Percentiles rank a stretch among this genome's conserved stretches.
These are phyloP conservation scores for Cenchrus americanus DNA, from an alignment of 176 grass and related monocot genomes.

Conservation along the genomic window DNA sequence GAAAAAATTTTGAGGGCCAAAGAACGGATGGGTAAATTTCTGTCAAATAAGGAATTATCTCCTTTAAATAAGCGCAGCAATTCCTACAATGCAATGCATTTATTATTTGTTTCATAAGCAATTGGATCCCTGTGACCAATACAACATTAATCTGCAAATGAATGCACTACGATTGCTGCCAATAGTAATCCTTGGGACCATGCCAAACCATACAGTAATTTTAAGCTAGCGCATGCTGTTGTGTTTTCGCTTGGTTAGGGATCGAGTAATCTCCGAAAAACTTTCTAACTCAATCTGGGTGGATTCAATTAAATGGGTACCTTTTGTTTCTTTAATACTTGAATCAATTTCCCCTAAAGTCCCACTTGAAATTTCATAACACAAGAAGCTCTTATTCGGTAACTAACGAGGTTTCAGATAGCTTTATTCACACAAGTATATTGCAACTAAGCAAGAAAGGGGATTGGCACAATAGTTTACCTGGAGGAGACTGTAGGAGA, in stretches of 20 bases:
- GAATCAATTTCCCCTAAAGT: not conserved
- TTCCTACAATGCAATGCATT: too few species aligned
- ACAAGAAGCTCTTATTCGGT: not conserved
- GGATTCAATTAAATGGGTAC: not conserved
- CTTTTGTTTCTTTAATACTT: not conserved
- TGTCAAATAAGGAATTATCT: too few species aligned
- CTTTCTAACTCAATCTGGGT: not conserved
- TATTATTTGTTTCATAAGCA: not conserved
- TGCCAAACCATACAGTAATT: too few species aligned
- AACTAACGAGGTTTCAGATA: not conserved
- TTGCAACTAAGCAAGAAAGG: constrained; percentile 17
- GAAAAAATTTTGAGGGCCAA: too few species aligned
- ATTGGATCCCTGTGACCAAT: constrained; percentile 4
- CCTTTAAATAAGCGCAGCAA: too few species aligned
- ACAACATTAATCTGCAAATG: constrained; percentile 26
- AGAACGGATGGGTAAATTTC: too few species aligned
- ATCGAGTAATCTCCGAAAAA: not conserved
- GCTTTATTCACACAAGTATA: not conserved
- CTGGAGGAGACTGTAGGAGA: constrained; percentile 48
- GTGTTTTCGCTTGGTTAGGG: not conserved
- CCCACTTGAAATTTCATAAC: not conserved
- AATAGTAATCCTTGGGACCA: constrained; percentile 33
- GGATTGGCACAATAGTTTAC: constrained; percentile 1
- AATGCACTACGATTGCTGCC: not conserved
- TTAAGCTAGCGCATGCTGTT: not conserved